Percentiles rank a stretch among this genome's conserved stretches.
Conservation (phyloP, 2,329 filamentous ascomycete species). For the Tolypocladium tropicale region DNA sequence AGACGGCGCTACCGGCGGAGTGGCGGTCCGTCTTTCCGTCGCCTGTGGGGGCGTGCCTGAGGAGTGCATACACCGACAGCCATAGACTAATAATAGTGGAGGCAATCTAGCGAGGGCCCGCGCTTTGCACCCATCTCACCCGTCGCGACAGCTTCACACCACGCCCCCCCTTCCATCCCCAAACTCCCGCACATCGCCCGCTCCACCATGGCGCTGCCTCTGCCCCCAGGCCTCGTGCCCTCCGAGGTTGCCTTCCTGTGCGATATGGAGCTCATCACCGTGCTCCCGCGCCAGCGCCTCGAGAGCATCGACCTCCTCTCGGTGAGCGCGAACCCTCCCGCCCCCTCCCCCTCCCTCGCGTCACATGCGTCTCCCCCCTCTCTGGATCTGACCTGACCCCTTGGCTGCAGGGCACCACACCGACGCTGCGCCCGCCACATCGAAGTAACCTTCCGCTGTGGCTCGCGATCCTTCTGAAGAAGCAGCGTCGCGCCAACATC, state of each 20-base stretch:
- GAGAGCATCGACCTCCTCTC: conserved; percentile 77
- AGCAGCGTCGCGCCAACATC: conserved; percentile 88
- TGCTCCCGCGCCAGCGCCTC: conserved; percentile 83
- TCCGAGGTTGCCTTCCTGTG: conserved; percentile 88
- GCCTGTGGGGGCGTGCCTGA: not conserved
- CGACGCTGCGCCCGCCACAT: conserved; percentile 68
- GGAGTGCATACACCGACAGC: too few species aligned
- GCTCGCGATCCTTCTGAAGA: conserved; percentile 91
- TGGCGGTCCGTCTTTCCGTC: not conserved
- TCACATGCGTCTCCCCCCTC: not conserved
- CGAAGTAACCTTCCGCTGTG: conserved; percentile 75
- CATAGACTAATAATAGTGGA: too few species aligned
- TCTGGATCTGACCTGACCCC: not conserved
- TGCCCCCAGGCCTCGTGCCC: conserved; percentile 56
- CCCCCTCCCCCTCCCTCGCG: too few species aligned
- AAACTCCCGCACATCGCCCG: not conserved
- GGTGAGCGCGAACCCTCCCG: conserved; percentile 53
- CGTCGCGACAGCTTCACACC: not conserved
- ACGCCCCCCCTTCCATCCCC: not conserved
- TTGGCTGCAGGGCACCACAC: conserved; percentile 59
- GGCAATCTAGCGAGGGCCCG: not conserved
- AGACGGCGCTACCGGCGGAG: not conserved
- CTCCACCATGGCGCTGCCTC: conserved; percentile 32
- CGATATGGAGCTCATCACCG: conserved; percentile 93
- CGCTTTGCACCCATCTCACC: not conserved